Base-by-base conservation (phyloP, 73 alveolate species). In the Stentor roeselii region DNA sequence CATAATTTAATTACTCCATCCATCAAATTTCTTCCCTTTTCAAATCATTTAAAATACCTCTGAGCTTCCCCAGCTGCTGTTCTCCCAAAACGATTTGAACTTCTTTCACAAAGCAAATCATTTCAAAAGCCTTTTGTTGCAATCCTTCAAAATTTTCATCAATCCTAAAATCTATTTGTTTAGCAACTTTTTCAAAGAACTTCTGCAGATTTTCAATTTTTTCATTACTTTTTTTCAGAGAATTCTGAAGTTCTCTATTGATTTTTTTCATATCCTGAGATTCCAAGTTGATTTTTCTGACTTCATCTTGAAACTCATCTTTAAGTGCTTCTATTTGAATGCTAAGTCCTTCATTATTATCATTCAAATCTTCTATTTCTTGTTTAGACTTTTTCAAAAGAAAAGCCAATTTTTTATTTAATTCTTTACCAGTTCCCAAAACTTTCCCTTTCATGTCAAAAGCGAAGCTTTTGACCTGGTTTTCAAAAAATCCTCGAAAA, bases 271-370 rank as follows among this genome's bases (percentile, higher is more conserved):
- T 15, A 32, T 75, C 84, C 3, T 30, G 36, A 32, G 30, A 34
- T 3, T 75, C 84, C 4, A n/a, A 58, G 36, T 75, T 41, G 27
- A n/a, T 11, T 21, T 30, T 67, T 31, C 42, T 36, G 14, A 32
- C 84, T 75, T 75, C 84, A 36, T 36, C 67, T 3, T 75, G 74
- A 3, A 75, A 3, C 3, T 30, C 84, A 4, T 11, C 84, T 75
- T 37, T 32, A 3, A 41, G 3, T 34, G 76, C 36, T 3, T 41
- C 35, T n/a, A 36, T 34, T 27, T 39, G 60, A 60, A 50, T 84
- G 50, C 89, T 61, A 11, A 39, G 85, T 40, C 38, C 21, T 30
- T 84, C 78, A 42, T 39, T 36, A 3, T 39, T 38, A 42, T 36
- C 82, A 6, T 59, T 32, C n/a, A 78, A 21, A 11, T 50, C 67